Conservation (phyloP, 768 basidiomycete genomes). For the Suillus clintonianus region DNA sequence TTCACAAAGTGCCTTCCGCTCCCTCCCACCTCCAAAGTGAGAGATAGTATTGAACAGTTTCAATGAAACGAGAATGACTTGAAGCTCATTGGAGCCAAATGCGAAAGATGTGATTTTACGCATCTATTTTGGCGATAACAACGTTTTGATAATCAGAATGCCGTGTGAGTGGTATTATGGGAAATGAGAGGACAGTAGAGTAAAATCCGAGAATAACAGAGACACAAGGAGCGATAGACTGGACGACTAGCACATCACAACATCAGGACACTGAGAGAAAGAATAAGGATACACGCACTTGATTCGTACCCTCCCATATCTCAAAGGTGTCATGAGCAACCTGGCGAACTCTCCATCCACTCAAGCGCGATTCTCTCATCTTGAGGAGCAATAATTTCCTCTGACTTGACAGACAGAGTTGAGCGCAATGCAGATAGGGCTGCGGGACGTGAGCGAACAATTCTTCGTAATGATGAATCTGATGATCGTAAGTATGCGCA, state of each 20-base stretch:
- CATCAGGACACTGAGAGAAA: background rate
- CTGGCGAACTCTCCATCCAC: conserved; percentile 62
- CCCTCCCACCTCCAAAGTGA: conserved; percentile 63
- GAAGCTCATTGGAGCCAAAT: conserved; percentile 60
- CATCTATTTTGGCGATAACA: conserved; percentile 58
- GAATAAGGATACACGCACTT: conserved; percentile 39
- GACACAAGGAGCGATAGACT: conserved; percentile 48
- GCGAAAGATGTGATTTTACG: conserved; percentile 64
- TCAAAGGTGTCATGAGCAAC: conserved; percentile 62
- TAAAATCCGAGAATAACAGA: conserved; percentile 57
- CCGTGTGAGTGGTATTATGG: conserved; percentile 66
- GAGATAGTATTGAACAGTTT: conserved; percentile 66
- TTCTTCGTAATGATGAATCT: background rate
- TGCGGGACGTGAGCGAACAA: conserved; percentile 17
- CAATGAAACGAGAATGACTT: conserved; percentile 64
- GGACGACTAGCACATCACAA: conserved; percentile 35
- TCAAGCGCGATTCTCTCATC: conserved; percentile 63
- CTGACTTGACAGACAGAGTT: conserved; percentile 54
- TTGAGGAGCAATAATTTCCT: conserved; percentile 52
- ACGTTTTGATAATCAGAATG: conserved; percentile 57
- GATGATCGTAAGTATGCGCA: conserved; percentile 10
- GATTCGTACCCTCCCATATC: conserved; percentile 56
- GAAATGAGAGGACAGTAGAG: conserved; percentile 67
- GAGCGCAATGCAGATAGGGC: conserved; percentile 60
- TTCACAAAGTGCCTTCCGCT: conserved; percentile 63